Evolutionary conservation across 2,329 filamentous ascomycete species (phyloP), one percentile per base, ranked within the genome.

Genomic region (Nemania diffusa): DNA sequence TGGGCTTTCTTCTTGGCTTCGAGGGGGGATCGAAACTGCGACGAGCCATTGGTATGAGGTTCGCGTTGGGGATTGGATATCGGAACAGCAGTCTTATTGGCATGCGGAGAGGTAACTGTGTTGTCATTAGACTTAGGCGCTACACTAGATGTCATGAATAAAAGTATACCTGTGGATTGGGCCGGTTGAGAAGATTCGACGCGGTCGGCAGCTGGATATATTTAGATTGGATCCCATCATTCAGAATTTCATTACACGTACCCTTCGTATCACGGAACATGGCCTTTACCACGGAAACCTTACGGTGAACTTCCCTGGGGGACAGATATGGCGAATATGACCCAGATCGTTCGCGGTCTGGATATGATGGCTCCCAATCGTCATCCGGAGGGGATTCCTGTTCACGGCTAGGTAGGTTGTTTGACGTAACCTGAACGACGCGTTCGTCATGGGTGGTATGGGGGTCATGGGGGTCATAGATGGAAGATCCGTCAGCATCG

Each of bases 1-100:
- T 89, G 87, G 0, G 92, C 92, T 70, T 87, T 83, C 69, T 86
- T 87, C 61, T 82, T 85, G 34, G 81, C 84, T 59, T 85, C 82
- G 17, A 48, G 11, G 4, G 4, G 50, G 0, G 78, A 78, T 46
- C 70, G 74, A 57, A 76, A 78, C 4, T 72, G 8, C 6, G 44
- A 57, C 1, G 7, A 55, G 5, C 44, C 57, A 24, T 44, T 52
- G 9, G 48, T 13, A 11, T 8, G 9, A 37, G 46, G 17, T 24
- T 60, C 53, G 37, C 60, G 66, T 8, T 29, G 15, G 27, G 62
- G 27, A 20, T 20, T 26, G 24, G 57, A 57, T 17, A 26, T n/a
- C 32, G 46, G 34, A 44, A 7, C 26, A 22, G 34, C 9, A 22
- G 63, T 62, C 22, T 37, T 32, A 15, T 46, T 44, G 3, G 6